Evolutionary conservation across 352 stramenopile species (phyloP), one percentile per base, ranked within the genome.

Genomic region (Stramenopiles sp.): DNA sequence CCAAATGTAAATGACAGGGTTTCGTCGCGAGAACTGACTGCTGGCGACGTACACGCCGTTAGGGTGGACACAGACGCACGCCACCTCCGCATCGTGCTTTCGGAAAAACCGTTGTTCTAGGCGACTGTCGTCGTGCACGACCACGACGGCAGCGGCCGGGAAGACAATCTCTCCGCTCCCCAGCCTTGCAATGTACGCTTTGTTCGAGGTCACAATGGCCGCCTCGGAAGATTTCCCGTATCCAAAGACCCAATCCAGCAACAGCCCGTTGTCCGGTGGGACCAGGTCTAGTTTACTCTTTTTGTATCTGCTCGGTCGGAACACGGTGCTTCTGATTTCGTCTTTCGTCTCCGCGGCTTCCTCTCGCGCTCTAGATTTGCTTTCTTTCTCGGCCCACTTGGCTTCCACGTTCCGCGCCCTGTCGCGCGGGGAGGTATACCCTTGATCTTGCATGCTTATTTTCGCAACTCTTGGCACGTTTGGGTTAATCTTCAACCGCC

Each of bases 41-140:
- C 31, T 36, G 3, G 75, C 75, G n/a, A 78, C 63, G 2, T 77
- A 69, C 37, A 77, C 75, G 1, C 63, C 1, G 34, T 77, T 77
- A 3, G 75, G 75, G 35, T 78, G 75, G n/a, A 68, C 48, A 1
- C 34, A 35, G 1, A 78, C 3, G 2, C n/a, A 32, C 32, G 75
- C 77, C 32, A 78, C 75, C 37, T 68, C 75, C 18, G 76, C 75
- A 34, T 73, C 75, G 63, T 78, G 75, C 32, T 73, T 74, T 1
- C 49, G 1, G 71, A 78, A 78, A 31, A 78, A 78, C 71, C 32
- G 3, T 74, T 78, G 75, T 12, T 1, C 43, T 32, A 77, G 76
- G 32, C n/a, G 76, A n/a, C 31, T 35, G 0, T 33, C 37, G 35
- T 79, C 74, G 43, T 77, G 35, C 49, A 79, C 43, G 1, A 79